Evolutionary conservation across 2,329 filamentous ascomycete species (phyloP).

Genomic region (Exophiala alcalophila): DNA sequence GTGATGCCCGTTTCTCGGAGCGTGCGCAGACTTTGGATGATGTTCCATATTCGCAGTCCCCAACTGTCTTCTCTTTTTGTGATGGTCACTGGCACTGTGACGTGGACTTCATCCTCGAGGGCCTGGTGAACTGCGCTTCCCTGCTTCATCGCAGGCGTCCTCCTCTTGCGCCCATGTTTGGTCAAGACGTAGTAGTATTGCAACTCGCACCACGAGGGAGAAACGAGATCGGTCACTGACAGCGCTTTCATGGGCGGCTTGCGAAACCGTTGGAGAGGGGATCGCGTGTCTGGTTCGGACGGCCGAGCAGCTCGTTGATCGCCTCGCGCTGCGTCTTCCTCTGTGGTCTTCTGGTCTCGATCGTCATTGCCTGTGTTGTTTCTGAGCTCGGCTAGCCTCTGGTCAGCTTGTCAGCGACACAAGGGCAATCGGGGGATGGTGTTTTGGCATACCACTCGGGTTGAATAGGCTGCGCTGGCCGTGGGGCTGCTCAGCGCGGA

Average conservation of each 20-base stretch:
- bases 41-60: slow-evolving; percentile 83
- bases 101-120: slow-evolving; percentile 82
- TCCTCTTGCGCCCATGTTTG: slow-evolving; percentile 69
- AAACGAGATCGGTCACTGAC: slow-evolving; percentile 82
- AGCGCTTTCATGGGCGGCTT: slow-evolving; percentile 73
- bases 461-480: slow-evolving; percentile 22
- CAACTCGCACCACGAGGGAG: slow-evolving; percentile 92
- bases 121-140: slow-evolving; percentile 76
- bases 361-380: slow-evolving; percentile 5
- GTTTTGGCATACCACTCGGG: slow-evolving; percentile 18
- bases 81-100: slow-evolving; percentile 68
- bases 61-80: slow-evolving; percentile 76
- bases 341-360: slow-evolving; percentile 14
- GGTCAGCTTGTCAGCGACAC: slow-evolving; percentile 47
- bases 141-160: slow-evolving; percentile 77
- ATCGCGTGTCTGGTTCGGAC: slow-evolving; percentile 44
- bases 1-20: slow-evolving; percentile 69
- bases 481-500: not conserved
- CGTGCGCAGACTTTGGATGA: slow-evolving; percentile 78
- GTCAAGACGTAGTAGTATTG: slow-evolving; percentile 88
- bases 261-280: slow-evolving; percentile 75
- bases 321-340: slow-evolving; percentile 10
- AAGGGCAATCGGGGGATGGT: slow-evolving; percentile 34
- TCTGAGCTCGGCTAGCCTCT: slow-evolving; percentile 29
- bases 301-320: slow-evolving; percentile 15